A percentile compares a stretch with the other conserved stretches of the same genome.
Evolutionary conservation across 106 monocot species (phyloP).

Genomic region (Platanthera zijinensis): DNA sequence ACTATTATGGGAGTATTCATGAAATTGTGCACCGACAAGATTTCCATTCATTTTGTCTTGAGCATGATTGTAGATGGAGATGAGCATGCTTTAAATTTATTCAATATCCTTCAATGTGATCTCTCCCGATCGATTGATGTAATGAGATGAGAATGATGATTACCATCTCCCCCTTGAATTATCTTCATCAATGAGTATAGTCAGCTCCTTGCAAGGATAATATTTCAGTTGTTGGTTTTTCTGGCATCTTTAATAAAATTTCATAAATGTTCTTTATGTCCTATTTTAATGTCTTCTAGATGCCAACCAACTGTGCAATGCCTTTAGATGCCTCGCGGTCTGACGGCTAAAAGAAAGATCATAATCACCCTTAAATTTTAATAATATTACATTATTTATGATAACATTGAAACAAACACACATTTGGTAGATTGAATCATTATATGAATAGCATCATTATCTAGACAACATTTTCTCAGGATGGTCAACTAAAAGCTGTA

Average conservation of each 20-base stretch:
- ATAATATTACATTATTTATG: no score
- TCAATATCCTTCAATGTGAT: neutral
- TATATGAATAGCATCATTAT: no score
- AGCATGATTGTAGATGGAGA: neutral
- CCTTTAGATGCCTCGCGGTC: no score
- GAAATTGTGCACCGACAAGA: neutral
- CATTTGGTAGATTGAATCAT: no score
- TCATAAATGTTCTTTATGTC: no score
- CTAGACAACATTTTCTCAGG: slow-evolving; percentile 23
- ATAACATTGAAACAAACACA: no score
- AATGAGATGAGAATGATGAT: neutral
- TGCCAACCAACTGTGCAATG: no score
- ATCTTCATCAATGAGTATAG: neutral
- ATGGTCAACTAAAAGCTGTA: slow-evolving; percentile 54
- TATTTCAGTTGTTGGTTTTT: no score
- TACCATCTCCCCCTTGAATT: neutral
- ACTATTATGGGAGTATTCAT: neutral
- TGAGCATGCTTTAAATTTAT: neutral
- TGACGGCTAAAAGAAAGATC: no score
- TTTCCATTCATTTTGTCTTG: neutral
- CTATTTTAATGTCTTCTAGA: no score
- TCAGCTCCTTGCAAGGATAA: neutral
- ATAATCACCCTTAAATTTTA: no score
- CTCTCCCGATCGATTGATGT: neutral
- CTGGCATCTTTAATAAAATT: no score